These are phyloP conservation scores for Parietichytrium sp. DNA, from an alignment of 108 stramenopile species.

Conservation along the genomic window DNA sequence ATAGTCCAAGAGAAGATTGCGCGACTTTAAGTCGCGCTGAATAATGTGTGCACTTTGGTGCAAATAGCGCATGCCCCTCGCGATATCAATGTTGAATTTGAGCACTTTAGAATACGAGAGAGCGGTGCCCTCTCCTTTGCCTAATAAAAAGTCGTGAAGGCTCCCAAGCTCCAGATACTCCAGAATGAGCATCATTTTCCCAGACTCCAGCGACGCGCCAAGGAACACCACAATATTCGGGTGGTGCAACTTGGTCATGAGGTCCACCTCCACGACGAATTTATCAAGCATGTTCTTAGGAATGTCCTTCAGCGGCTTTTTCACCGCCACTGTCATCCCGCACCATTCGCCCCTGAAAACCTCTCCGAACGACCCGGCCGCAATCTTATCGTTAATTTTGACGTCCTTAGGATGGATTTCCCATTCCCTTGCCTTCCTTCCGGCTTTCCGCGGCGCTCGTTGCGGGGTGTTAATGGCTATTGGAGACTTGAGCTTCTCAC, in stretches of 20 bases:
- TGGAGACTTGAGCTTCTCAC: too few species aligned
- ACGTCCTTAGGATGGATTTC: constrained; percentile 34
- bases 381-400: not conserved
- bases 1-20: constrained; percentile 40
- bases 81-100: constrained; percentile 37
- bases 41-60: constrained; percentile 43
- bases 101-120: not conserved
- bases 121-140: not conserved
- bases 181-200: constrained; percentile 37
- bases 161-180: constrained; percentile 29
- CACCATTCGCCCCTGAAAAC: constrained; percentile 38
- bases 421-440: too few species aligned
- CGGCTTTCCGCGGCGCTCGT: too few species aligned
- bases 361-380: constrained; percentile 40
- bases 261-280: constrained; percentile 43
- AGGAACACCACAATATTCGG: constrained; percentile 46
- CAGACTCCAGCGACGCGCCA: constrained; percentile 36
- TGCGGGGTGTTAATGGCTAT: too few species aligned
- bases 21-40: constrained; percentile 46
- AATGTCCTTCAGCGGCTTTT: constrained; percentile 19
- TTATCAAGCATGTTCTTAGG: not conserved
- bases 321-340: constrained; percentile 37
- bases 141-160: constrained; percentile 35
- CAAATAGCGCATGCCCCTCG: constrained; percentile 49
- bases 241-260: constrained; percentile 40